These are phyloP conservation scores for Xylaria telfairii DNA, from an alignment of 495 filamentous ascomycete species.

Conservation along the genomic window DNA sequence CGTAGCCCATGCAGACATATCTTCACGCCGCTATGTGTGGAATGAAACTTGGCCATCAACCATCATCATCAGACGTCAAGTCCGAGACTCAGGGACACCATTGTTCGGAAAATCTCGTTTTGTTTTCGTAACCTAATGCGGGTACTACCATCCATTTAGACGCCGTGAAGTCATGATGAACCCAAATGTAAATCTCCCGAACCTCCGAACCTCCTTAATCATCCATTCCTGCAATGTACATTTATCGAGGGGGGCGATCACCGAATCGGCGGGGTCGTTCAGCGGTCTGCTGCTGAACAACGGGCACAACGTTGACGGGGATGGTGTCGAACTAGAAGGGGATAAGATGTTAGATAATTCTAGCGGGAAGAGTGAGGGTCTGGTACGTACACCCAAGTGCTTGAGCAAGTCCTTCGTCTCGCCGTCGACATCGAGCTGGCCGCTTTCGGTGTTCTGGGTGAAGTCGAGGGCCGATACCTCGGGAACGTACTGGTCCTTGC, in stretches of 20 bases:
- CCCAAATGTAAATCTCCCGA: conserved; percentile 41
- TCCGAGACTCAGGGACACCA: conserved; percentile 86
- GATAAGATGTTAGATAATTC: conserved; percentile 32
- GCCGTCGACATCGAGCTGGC: conserved; percentile 89
- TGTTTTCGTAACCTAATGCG: conserved; percentile 61
- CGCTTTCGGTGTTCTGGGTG: conserved; percentile 85
- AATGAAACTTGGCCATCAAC: conserved; percentile 83
- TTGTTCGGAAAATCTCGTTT: conserved; percentile 67
- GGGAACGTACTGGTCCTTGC: conserved; percentile 99
- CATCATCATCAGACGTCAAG: conserved; percentile 66
- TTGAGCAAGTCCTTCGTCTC: conserved; percentile 99
- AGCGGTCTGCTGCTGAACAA: conserved; percentile 82
- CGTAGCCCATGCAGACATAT: conserved; percentile 15
- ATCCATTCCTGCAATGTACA: conserved; percentile 38
- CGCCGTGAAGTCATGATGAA: conserved; percentile 53
- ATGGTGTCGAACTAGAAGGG: conserved; percentile 86
- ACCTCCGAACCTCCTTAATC: conserved; percentile 25
- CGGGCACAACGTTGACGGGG: conserved; percentile 90
- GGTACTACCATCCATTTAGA: conserved; percentile 54
- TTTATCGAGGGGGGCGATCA: conserved; percentile 55
- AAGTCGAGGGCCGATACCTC: conserved; percentile 98
- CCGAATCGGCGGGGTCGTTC: conserved; percentile 69
- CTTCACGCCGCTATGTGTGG: conserved; percentile 19
- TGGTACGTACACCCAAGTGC: conserved; percentile 87
- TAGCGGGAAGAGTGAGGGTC: neutral